phyloP scores from a whole-genome alignment of 2,329 filamentous ascomycete species.

The Fusarium dlaminii region DNA sequence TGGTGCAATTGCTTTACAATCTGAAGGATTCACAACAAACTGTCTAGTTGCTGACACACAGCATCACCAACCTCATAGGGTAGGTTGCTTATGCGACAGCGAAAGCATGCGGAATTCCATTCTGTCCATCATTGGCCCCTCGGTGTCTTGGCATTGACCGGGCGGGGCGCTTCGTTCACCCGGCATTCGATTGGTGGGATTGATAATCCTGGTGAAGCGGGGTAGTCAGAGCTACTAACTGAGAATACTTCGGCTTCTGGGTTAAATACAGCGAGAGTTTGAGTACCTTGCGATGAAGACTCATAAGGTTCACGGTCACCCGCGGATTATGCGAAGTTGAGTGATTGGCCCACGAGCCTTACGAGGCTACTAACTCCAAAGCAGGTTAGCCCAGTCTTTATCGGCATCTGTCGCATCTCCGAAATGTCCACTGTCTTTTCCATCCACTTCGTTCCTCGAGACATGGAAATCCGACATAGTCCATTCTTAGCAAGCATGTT shows the following conservation, averaged over 20 bases:
- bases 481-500: not conserved
- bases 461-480: conserved; percentile 1
- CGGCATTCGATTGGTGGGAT: not conserved
- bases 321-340: not conserved
- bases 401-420: not conserved
- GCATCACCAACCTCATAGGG: not conserved
- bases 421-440: not conserved
- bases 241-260: accelerated
- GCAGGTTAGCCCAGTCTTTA: not conserved
- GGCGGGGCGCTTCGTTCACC: not conserved
- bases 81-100: not conserved
- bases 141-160: conserved; percentile 23
- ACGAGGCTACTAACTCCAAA: not conserved
- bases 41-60: not conserved
- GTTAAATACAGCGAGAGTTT: accelerated
- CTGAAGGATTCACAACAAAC: not conserved
- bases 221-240: accelerated
- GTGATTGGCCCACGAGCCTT: not conserved
- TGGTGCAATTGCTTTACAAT: not conserved
- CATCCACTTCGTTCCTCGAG: not conserved
- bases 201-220: accelerated
- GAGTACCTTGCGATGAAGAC: not conserved
- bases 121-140: not conserved
- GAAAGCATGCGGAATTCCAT: not conserved
- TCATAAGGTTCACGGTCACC: accelerated